Percentiles rank a stretch among this genome's conserved stretches.
Conservation (phyloP, 2,329 filamentous ascomycete genomes). For the Coniochaeta prunicola region DNA sequence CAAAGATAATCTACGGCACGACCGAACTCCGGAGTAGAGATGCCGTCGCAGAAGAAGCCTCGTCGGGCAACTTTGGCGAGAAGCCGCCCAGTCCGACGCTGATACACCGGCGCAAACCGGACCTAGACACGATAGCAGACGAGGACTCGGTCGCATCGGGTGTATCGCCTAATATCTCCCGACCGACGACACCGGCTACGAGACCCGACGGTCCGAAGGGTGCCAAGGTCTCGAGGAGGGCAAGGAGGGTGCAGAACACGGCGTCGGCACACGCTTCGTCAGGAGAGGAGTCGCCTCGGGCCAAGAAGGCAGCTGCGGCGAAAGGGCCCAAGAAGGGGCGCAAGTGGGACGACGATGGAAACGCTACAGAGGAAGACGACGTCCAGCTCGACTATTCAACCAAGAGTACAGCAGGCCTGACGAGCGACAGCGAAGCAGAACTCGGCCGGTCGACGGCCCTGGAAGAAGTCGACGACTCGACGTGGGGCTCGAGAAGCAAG, state of each 20-base stretch:
- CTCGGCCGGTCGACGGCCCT: constrained; percentile 50
- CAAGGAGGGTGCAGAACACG: constrained; percentile 62
- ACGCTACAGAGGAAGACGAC: constrained; percentile 75
- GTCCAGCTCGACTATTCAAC: constrained; percentile 87
- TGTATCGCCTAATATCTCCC: constrained; percentile 66
- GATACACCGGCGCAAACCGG: constrained; percentile 28
- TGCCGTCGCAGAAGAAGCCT: constrained; percentile 21
- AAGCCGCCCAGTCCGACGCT: constrained; percentile 32
- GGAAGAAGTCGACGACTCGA: constrained; percentile 67
- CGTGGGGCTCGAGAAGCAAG: constrained; percentile 83
- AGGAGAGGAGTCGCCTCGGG: constrained; percentile 66
- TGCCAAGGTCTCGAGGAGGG: constrained; percentile 71
- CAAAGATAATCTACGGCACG: constrained; percentile 15
- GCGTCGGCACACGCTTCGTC: constrained; percentile 64
- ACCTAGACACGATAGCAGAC: constrained; percentile 20
- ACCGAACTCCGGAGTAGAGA: constrained; percentile 9
- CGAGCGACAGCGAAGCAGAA: constrained; percentile 44
- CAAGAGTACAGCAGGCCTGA: constrained; percentile 35
- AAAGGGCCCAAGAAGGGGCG: constrained; percentile 73
- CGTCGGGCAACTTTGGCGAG: constrained; percentile 28
- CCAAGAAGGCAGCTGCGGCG: constrained; percentile 51
- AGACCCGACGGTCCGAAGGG: constrained; percentile 18
- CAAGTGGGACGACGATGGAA: constrained; percentile 86
- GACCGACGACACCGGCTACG: constrained; percentile 64
- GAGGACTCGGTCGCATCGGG: constrained; percentile 58